These are phyloP conservation scores for Symbiodinium pilosum DNA, from an alignment of 73 alveolate species.

Conservation along the genomic window DNA sequence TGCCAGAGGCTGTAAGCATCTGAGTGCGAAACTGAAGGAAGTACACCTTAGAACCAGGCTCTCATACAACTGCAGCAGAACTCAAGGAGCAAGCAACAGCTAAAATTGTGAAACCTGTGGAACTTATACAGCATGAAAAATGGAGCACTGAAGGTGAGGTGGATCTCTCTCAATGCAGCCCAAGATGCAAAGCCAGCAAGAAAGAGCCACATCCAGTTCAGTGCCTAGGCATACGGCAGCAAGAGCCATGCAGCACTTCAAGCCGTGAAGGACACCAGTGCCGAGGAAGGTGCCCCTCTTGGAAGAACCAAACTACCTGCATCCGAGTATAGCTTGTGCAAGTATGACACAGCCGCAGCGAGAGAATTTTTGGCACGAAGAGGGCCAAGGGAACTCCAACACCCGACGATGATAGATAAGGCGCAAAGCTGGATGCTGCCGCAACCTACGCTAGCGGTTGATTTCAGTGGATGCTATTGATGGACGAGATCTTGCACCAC, in stretches of 20 bases:
- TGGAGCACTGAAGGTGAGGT: neutral
- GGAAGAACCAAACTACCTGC: neutral
- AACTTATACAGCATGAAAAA: too few species aligned
- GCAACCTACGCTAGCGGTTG: too few species aligned
- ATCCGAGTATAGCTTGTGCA: too few species aligned
- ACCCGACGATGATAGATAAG: neutral
- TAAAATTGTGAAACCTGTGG: too few species aligned
- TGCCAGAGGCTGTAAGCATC: neutral
- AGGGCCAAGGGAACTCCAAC: neutral
- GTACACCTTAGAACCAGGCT: neutral
- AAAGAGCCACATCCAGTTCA: neutral
- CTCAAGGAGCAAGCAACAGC: neutral
- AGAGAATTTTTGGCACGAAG: too few species aligned
- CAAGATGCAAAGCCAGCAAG: neutral
- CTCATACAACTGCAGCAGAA: neutral
- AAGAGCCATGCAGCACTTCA: too few species aligned
- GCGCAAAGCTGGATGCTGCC: too few species aligned
- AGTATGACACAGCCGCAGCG: too few species aligned
- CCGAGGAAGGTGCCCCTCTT: neutral
- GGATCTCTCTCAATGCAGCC: neutral
- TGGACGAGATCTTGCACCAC: too few species aligned
- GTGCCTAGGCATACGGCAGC: neutral
- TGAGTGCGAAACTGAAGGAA: conserved; percentile 15
- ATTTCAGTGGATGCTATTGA: too few species aligned
- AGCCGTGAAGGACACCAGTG: neutral